Percentiles rank a stretch among this genome's conserved stretches.
phyloP scores from a whole-genome alignment of 139 green algal species.

The Picochlorum sp. region DNA sequence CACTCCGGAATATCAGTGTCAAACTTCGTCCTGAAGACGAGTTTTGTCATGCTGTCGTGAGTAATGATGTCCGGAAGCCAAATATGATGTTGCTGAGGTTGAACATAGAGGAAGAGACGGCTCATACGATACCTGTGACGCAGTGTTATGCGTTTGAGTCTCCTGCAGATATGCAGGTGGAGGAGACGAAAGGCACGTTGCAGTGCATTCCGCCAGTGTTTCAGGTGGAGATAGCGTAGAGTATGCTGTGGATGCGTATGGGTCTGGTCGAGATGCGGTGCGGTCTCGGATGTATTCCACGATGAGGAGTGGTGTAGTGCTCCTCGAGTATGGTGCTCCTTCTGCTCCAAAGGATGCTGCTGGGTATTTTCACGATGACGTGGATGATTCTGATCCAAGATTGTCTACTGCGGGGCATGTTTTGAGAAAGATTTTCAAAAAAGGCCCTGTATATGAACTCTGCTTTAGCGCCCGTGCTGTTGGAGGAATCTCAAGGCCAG shows the following conservation, averaged over 20 bases:
- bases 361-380: not conserved
- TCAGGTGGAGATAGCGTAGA: not conserved
- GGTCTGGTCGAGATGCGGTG: not conserved
- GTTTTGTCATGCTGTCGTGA: slow-evolving; percentile 15
- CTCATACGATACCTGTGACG: too few relatives aligned
- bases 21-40: slow-evolving; percentile 16
- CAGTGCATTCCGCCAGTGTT: not conserved
- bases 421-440: not conserved
- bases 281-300: not conserved
- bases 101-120: not conserved
- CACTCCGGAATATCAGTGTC: slow-evolving; percentile 12
- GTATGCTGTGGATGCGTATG: not conserved
- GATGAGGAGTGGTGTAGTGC: not conserved
- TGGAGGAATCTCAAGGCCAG: not conserved
- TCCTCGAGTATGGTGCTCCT: not conserved
- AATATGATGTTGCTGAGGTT: not conserved
- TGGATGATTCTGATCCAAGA: not conserved
- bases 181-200: not conserved
- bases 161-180: slow-evolving; percentile 2
- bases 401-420: not conserved
- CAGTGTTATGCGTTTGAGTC: not conserved
- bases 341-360: not conserved
- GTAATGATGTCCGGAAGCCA: not conserved
- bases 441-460: slow-evolving; percentile 3
- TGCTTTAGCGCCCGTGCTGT: not conserved